phyloP scores from a whole-genome alignment of 345 rosid genomes.

The Draba incana region DNA sequence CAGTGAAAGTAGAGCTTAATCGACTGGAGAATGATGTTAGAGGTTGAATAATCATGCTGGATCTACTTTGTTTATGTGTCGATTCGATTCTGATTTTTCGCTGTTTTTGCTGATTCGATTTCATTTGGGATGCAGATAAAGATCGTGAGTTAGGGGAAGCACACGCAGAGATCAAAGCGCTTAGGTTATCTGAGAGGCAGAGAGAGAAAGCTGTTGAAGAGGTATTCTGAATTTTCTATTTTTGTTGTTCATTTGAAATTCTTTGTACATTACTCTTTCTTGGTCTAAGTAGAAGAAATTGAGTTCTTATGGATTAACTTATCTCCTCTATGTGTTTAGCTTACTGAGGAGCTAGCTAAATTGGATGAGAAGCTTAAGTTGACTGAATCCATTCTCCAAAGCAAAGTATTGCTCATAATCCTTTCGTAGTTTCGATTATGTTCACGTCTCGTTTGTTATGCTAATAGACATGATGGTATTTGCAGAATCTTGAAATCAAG shows the following conservation, averaged over 20 bases:
- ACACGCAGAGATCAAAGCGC: conserved; percentile 93
- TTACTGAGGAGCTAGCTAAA: conserved; percentile 86
- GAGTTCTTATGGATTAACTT: conserved; percentile 34
- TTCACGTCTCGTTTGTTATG: not conserved
- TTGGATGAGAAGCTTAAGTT: conserved; percentile 94
- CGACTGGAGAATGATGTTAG: conserved; percentile 97
- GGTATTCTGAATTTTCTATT: conserved; percentile 50
- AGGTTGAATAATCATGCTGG: conserved; percentile 76
- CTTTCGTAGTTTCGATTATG: not conserved
- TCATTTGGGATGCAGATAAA: conserved; percentile 61
- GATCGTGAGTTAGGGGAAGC: conserved; percentile 96
- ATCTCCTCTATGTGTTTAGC: conserved; percentile 42
- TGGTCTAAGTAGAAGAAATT: not conserved
- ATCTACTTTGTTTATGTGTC: conserved; percentile 52
- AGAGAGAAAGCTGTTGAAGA: conserved; percentile 99
- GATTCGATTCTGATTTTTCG: conserved; percentile 37
- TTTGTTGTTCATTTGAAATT: too few species aligned
- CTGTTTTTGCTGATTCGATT: not conserved
- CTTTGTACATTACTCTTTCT: too few species aligned
- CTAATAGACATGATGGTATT: conserved; percentile 8
- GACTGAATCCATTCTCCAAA: conserved; percentile 85
- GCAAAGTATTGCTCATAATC: conserved; percentile 56
- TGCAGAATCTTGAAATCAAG: conserved; percentile 97
- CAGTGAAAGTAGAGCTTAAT: conserved; percentile 97
- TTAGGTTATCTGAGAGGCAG: conserved; percentile 78